These are phyloP conservation scores for barley (Hordeum vulgare) DNA, from an alignment of 176 grass and related monocot species.

Conservation along the genomic window MorexV3_pseudomolecules_assembly NC_058524.1:4918044-4918543, in stretches of 20 bases:
- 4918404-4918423: too few relatives aligned
- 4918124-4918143: slow-evolving; percentile 40
- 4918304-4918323: neutral
- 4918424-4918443: too few relatives aligned
- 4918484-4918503: too few relatives aligned
- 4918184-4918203: neutral
- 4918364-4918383: too few relatives aligned
- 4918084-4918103: neutral
- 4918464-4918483: too few relatives aligned
- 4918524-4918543: too few relatives aligned
- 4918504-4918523: too few relatives aligned
- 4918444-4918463: too few relatives aligned
- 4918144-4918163: neutral
- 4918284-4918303: too few relatives aligned
- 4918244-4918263: slow-evolving; percentile 51
- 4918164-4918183: slow-evolving; percentile 5
- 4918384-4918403: too few relatives aligned
- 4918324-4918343: neutral
- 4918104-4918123: slow-evolving; percentile 65
- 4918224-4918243: slow-evolving; percentile 50
- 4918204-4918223: slow-evolving; percentile 31
- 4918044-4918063: neutral
- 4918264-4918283: neutral
- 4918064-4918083: neutral
- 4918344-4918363: too few relatives aligned